A percentile compares a stretch with the other conserved stretches of the same genome.
These are phyloP conservation scores for Ilyonectria sp. DNA, from an alignment of 2,329 filamentous ascomycete genomes.

Conservation along the genomic window DNA sequence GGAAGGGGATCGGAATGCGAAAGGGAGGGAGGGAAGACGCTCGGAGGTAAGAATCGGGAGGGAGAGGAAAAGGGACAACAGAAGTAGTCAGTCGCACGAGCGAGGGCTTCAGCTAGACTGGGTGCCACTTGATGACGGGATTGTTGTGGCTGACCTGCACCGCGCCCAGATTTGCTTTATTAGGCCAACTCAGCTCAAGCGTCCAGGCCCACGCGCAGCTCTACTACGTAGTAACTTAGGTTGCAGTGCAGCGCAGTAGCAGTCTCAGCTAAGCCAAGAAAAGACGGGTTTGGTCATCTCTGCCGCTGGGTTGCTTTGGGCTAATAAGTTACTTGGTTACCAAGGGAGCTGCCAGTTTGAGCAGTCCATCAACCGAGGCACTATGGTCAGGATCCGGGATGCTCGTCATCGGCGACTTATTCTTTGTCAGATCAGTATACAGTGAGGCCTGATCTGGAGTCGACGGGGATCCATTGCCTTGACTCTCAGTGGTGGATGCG, in stretches of 20 bases:
- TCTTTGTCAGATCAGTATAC: not conserved
- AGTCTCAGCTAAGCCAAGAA: too few relatives aligned
- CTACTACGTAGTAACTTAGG: too few relatives aligned
- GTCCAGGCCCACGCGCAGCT: slow-evolving; percentile 3
- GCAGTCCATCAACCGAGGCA: too few relatives aligned
- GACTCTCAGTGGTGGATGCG: not conserved
- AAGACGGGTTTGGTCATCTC: too few relatives aligned
- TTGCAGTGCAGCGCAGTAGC: too few relatives aligned
- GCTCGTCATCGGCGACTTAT: not conserved
- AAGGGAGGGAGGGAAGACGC: slow-evolving; percentile 9
- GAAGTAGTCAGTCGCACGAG: slow-evolving; percentile 22
- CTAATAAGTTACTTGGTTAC: too few relatives aligned
- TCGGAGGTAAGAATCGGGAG: slow-evolving; percentile 2
- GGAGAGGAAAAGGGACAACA: slow-evolving; percentile 8
- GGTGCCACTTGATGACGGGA: slow-evolving; percentile 48
- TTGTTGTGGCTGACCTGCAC: slow-evolving; percentile 43
- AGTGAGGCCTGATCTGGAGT: not conserved
- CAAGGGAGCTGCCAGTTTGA: too few relatives aligned
- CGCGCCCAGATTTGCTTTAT: slow-evolving; percentile 2
- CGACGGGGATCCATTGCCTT: not conserved
- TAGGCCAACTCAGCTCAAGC: too few relatives aligned
- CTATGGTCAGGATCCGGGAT: not conserved
- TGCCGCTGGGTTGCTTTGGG: too few relatives aligned
- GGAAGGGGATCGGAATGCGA: not conserved
- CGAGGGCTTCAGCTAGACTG: slow-evolving; percentile 26